These are phyloP conservation scores for Russula olivacea DNA, from an alignment of 768 basidiomycete species.

Conservation along the genomic window DNA sequence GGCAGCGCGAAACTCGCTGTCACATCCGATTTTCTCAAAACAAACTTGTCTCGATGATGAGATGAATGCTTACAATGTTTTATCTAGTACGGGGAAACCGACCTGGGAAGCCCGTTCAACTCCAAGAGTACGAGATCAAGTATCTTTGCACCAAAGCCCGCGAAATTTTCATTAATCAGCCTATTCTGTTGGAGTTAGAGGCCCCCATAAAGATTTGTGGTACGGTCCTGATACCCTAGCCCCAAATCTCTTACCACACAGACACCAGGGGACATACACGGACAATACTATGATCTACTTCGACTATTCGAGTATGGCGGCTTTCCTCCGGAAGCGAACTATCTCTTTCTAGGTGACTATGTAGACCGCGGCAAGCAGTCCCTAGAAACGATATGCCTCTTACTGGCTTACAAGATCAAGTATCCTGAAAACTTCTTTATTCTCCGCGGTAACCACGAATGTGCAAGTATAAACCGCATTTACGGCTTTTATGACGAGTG, in stretches of 20 bases:
- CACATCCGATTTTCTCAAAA: neutral
- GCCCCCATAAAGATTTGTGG: slow-evolving; percentile 99
- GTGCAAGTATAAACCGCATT: slow-evolving; percentile 98
- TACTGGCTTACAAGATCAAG: slow-evolving; percentile 99
- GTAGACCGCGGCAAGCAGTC: slow-evolving; percentile 99
- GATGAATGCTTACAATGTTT: neutral
- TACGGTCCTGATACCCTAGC: slow-evolving; percentile 38
- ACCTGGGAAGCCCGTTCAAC: slow-evolving; percentile 95
- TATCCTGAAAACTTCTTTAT: slow-evolving; percentile 99
- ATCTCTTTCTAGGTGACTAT: slow-evolving; percentile 99
- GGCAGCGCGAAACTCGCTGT: neutral
- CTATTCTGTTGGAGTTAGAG: slow-evolving; percentile 94
- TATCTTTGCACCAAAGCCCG: slow-evolving; percentile 97
- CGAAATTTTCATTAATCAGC: slow-evolving; percentile 99
- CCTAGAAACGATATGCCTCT: slow-evolving; percentile 97
- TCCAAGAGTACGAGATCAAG: slow-evolving; percentile 99
- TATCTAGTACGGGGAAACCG: slow-evolving; percentile 89
- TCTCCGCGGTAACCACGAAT: slow-evolving; percentile 97
- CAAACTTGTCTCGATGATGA: neutral
- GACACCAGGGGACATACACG: slow-evolving; percentile 87
- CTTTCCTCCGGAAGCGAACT: slow-evolving; percentile 99
- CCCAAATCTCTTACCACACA: slow-evolving; percentile 1
- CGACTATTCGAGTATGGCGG: slow-evolving; percentile 98
- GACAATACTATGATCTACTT: slow-evolving; percentile 98
- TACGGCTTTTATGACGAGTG: slow-evolving; percentile 99